Conservation (phyloP, 2,329 filamentous ascomycete genomes). For the Trichothecium roseum region DNA sequence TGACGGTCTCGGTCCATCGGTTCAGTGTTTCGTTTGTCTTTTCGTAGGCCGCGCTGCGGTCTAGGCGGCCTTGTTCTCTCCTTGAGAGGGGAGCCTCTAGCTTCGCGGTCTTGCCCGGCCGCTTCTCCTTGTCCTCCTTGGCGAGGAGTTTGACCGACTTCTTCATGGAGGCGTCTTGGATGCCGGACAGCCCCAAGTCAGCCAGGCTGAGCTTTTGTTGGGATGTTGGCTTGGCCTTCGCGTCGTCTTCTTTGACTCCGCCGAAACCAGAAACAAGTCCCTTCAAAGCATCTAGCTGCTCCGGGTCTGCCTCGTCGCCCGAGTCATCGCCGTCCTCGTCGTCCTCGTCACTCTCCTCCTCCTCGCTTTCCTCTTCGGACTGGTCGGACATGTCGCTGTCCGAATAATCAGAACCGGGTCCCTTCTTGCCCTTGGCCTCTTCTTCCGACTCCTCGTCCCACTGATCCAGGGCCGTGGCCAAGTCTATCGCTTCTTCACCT, state of each 20-base stretch:
- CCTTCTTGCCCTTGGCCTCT: slow-evolving; percentile 32
- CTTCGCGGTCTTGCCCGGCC: slow-evolving; percentile 46
- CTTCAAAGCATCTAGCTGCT: slow-evolving; percentile 54
- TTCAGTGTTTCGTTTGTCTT: slow-evolving; percentile 87
- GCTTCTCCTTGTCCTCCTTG: slow-evolving; percentile 45
- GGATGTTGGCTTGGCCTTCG: slow-evolving; percentile 27
- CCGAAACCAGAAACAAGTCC: slow-evolving; percentile 59
- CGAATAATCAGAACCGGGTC: slow-evolving; percentile 25
- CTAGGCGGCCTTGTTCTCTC: slow-evolving; percentile 75
- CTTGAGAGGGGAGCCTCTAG: slow-evolving; percentile 75
- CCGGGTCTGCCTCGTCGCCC: slow-evolving; percentile 34
- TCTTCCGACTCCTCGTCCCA: slow-evolving; percentile 39
- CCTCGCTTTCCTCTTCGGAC: slow-evolving; percentile 29
- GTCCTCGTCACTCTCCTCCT: slow-evolving; percentile 37
- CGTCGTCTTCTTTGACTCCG: slow-evolving; percentile 49
- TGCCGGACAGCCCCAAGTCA: slow-evolving; percentile 60
- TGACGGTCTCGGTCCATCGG: slow-evolving; percentile 91
- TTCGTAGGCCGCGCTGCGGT: slow-evolving; percentile 73
- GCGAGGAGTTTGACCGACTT: slow-evolving; percentile 68
- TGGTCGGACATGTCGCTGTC: slow-evolving; percentile 30
- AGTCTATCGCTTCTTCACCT: slow-evolving; percentile 48
- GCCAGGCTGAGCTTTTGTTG: slow-evolving; percentile 63
- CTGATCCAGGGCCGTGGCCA: slow-evolving; percentile 46
- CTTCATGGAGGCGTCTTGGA: slow-evolving; percentile 66
- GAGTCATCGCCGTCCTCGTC: slow-evolving; percentile 41